These are phyloP conservation scores for Penicillium pancosmium DNA, from an alignment of 495 filamentous ascomycete species.

Conservation along the genomic window DNA sequence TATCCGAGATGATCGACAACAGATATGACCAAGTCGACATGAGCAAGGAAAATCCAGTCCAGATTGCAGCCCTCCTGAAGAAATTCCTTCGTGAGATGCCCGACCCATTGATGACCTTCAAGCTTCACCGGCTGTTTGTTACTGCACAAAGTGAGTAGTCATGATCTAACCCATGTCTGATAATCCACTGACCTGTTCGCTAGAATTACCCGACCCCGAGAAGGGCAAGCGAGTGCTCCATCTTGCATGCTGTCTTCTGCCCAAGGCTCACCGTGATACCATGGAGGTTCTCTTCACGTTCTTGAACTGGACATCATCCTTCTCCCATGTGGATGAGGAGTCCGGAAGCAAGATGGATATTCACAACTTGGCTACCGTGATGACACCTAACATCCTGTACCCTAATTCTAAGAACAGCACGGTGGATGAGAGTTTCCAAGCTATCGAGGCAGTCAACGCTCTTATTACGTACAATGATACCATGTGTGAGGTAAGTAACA, in stretches of 20 bases:
- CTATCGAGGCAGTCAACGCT: conserved; percentile 87
- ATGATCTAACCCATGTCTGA: conserved; percentile 1
- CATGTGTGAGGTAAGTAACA: conserved; percentile 85
- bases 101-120: conserved; percentile 92
- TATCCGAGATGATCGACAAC: conserved; percentile 82
- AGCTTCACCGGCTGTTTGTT: conserved; percentile 89
- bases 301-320: conserved; percentile 97
- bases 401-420: conserved; percentile 68
- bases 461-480: conserved; percentile 91
- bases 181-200: conserved; percentile 27
- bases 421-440: conserved; percentile 82
- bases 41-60: conserved; percentile 82
- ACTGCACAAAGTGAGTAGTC: conserved; percentile 74
- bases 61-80: conserved; percentile 92
- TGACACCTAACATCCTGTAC: conserved; percentile 93
- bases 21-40: conserved; percentile 81
- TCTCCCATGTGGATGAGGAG: conserved; percentile 92
- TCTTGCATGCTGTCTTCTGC: conserved; percentile 88
- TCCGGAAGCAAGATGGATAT: conserved; percentile 98
- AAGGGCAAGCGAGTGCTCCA: conserved; percentile 85
- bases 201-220: conserved; percentile 81
- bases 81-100: conserved; percentile 94
- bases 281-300: conserved; percentile 95
- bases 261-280: conserved; percentile 89
- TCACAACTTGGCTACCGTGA: conserved; percentile 97